Conservation (phyloP, 495 filamentous ascomycete species). For the Tuber magnatum region DNA sequence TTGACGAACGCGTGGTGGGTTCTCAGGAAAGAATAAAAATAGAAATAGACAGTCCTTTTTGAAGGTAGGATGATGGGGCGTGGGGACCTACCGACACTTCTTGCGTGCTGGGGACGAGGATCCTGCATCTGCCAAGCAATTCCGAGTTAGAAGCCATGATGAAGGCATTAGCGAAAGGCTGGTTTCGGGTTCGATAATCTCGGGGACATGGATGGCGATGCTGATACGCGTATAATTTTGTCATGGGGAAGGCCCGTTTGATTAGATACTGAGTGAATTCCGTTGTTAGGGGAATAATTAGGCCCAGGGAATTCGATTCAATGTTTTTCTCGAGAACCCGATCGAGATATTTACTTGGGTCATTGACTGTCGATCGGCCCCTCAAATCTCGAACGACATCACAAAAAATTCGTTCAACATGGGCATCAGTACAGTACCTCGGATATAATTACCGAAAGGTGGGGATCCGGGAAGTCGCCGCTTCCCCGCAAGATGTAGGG, state of each 20-base stretch:
- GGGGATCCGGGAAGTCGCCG: not conserved
- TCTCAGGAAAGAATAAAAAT: not conserved
- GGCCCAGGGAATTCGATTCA: not conserved
- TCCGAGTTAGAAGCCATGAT: not conserved
- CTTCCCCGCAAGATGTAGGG: not conserved
- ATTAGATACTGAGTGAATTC: not conserved
- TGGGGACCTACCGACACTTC: not conserved
- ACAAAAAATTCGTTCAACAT: not conserved
- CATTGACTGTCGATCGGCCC: not conserved
- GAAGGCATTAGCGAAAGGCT: not conserved
- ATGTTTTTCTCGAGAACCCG: not conserved
- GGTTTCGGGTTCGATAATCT: not conserved
- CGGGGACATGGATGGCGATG: not conserved
- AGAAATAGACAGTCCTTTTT: not conserved
- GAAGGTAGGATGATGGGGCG: not conserved
- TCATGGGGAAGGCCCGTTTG: not conserved
- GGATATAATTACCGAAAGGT: not conserved
- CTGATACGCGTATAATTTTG: not conserved
- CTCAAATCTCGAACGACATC: not conserved
- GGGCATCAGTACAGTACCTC: not conserved
- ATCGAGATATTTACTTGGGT: not conserved
- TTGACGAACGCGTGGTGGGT: not conserved
- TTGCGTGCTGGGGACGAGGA: not conserved
- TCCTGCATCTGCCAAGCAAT: not conserved
- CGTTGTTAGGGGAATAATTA: not conserved